Base-by-base conservation (phyloP, 768 basidiomycete species). In the Amanita pseudoporphyria region DNA sequence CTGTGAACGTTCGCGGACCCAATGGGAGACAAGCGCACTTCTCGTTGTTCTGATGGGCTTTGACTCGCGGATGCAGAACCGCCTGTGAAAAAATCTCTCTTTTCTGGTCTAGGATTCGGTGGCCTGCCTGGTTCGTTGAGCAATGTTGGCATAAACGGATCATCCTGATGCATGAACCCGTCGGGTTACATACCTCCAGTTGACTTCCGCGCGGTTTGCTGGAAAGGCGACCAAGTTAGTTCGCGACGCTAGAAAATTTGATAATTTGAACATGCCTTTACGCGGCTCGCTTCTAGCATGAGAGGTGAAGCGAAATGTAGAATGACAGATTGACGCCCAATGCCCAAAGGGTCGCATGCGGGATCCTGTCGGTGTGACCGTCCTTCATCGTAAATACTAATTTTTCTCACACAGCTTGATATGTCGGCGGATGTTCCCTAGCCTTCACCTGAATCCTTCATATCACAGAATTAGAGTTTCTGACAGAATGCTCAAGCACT, bases 141-240 rank as follows among this genome's bases (percentile, higher is more conserved):
- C n/a, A n/a, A n/a, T n/a, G n/a, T n/a, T 40, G 38, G 10, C 38
- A 40, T 40, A 21, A 40, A 16, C 38, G 38, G 6, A 40, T 40
- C 4, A 19, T 5, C 38, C 9, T 40, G 3, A 10, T 40, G 10
- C 19, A 21, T 10, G n/a, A n/a, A n/a, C n/a, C n/a, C n/a, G n/a
- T 10, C 21, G 22, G 33, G 19, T 7, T 3, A 33, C 44, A 19
- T 33, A 37, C 45, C 35, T 47, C 45, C 45, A n/a, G 45, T 47
- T 9, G 45, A 36, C 16, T 47, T 47, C 9, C 45, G 45, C 16
- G 45, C 45, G 10, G 45, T 47, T 47, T 47, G 45, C 45, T 47
- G 26, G 16, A 9, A 32, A 9, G 4, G 30, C 10, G 33, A 18
- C 13, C n/a, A 33, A 45, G 10, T 45, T 13, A 45, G 32, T 10